Base-by-base conservation (phyloP, 768 basidiomycete genomes). In the Suillus paluster region DNA sequence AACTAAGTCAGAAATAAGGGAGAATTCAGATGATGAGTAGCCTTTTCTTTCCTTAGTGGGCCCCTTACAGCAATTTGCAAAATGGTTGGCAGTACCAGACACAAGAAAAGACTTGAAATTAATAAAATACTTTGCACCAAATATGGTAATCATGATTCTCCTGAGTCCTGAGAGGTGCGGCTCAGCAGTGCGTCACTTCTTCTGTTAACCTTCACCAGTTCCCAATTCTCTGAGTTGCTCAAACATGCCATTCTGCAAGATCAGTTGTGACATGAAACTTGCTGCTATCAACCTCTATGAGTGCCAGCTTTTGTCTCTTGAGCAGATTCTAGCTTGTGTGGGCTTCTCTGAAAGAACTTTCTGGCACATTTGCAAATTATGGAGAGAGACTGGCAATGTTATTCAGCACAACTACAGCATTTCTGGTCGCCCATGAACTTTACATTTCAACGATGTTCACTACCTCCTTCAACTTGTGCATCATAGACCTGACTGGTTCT, bases 401-500 rank as follows among this genome's bases (percentile, higher is more conserved):
- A 56, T 63, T 17, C 55, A 33, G 15, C 41, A 36, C n/a, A 27
- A 36, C 10, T 9, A 8, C 8, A 10, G 55, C 17, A 15, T 38
- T 19, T 36, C 33, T 59, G 48, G 59, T 21, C 44, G 23, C 15
- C 44, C 21, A 25, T 0, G 54, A 5, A n/a, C 14, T 33, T 9
- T 25, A 25, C 39, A 68, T 2, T 12, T 57, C 45, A 7, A 53
- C 3, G 73, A 76, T 49, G 55, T 74, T 30, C 54, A 68, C 15
- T 71, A 73, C 55, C 66, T 76, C 42, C 63, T 67, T 5, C 25
- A 27, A 2, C 65, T 76, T 19, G 65, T 76, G 38, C 41, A 57
- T 1, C 63, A 64, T 21, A 33, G 62, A 10, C 75, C 74, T 11
- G 66, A 75, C 63, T 77, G 66, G 65, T 79, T 78, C 53, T 66